Conservation (phyloP, 2,329 filamentous ascomycete species). For the Cladophialophora bantiana region DNA sequence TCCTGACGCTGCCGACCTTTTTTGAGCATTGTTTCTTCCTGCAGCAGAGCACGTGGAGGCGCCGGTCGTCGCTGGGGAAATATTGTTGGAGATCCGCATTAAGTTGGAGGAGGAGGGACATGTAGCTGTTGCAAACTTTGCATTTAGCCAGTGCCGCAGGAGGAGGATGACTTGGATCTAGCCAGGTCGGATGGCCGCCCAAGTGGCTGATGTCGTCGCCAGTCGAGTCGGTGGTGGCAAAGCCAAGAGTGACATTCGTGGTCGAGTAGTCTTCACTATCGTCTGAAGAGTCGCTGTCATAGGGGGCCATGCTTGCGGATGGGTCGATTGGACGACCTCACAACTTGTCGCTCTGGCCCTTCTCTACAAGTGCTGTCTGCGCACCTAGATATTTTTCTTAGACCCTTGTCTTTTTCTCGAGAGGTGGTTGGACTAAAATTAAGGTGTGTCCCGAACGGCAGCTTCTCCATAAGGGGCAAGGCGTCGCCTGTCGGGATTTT, state of each 20-base stretch:
- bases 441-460: conserved; percentile 25
- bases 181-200: conserved; percentile 85
- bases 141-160: conserved; percentile 81
- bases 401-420: background rate
- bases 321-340: background rate
- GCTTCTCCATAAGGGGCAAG: conserved; percentile 6
- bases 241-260: conserved; percentile 89
- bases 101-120: conserved; percentile 86
- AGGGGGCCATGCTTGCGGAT: conserved; percentile 67
- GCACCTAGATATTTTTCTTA: background rate
- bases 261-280: conserved; percentile 65
- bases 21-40: conserved; percentile 78
- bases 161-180: conserved; percentile 73
- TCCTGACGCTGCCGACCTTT: conserved; percentile 81
- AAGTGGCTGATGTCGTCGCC: conserved; percentile 87
- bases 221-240: conserved; percentile 78
- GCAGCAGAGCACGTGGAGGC: conserved; percentile 87
- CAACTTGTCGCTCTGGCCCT: background rate
- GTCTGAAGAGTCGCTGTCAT: conserved; percentile 81
- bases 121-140: conserved; percentile 81
- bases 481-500: background rate
- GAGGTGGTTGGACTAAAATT: conserved; percentile 12
- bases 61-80: conserved; percentile 85
- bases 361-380: background rate
- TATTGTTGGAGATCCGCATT: conserved; percentile 87